Base-by-base conservation (phyloP, 495 filamentous ascomycete species). In the Glonium stellatum region DNA sequence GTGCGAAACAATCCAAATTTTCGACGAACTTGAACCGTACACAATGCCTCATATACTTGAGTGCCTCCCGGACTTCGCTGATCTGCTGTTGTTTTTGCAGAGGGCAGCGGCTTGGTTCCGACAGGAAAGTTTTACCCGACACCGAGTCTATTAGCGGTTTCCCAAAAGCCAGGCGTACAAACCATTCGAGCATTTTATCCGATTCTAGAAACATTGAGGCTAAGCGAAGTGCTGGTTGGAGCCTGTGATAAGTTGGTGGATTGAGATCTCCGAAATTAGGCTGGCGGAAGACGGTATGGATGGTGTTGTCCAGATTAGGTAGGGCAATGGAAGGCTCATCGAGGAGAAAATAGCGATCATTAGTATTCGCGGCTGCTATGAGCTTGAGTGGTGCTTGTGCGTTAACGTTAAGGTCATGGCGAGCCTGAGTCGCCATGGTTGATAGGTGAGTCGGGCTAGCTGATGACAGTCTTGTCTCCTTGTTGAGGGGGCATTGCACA, bases 191-290 rank as follows among this genome's bases (percentile, higher is more conserved):
- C 22, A 58, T 41, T 8, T 56, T 39, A 13, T 63, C 60, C 12
- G 58, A 31, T 6, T 57, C 11, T 19, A 67, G 64, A 49, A 63
- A 67, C 55, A 67, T 50, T 13, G 64, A 67, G 15, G 59, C 64
- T 8, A 67, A 53, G 12, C 57, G 64, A 35, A 67, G 64, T 13
- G 56, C 12, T 47, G 58, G 64, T 39, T 47, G 35, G 15, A 67
- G 19, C 15, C 57, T 55, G 13, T 42, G 15, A 36, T 60, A 64
- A 2, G 56, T 15, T 5, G 34, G 22, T 15, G 27, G 15, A 13
- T 25, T 19, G 18, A 23, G 31, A 44, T 59, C 31, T 31, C 10
- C 22, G 15, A 59, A 63, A 22, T 60, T 63, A 0, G 39, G 6
- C 10, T 13, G 37, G 15, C 34, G 49, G 23, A 67, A 63, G n/a